Percentiles rank a stretch among this genome's conserved stretches.
These are phyloP conservation scores for Russula olivacea DNA, from an alignment of 768 basidiomycete genomes.

Conservation along the genomic window DNA sequence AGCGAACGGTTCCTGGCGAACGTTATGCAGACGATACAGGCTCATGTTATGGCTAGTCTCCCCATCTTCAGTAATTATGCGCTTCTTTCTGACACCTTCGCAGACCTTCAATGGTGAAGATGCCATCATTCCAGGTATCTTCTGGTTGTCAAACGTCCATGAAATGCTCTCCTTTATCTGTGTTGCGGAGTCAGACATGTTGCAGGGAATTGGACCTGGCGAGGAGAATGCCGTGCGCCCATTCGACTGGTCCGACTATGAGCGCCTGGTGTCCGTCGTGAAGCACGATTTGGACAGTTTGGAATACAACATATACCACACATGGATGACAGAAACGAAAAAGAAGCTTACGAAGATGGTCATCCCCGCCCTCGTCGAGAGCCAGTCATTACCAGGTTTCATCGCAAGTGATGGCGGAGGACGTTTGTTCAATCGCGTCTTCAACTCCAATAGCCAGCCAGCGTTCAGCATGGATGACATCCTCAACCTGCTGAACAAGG, in stretches of 20 bases:
- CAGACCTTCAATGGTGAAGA: conserved; percentile 92
- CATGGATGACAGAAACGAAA: conserved; percentile 98
- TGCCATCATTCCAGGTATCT: conserved; percentile 92
- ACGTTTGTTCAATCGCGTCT: conserved; percentile 86
- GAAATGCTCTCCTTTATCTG: conserved; percentile 99
- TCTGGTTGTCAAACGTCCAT: conserved; percentile 99
- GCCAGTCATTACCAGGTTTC: conserved; percentile 95
- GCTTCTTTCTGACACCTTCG: conserved; percentile 20
- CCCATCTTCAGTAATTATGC: conserved; percentile 2
- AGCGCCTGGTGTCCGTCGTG: conserved; percentile 93
- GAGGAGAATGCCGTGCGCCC: conserved; percentile 87
- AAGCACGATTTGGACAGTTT: conserved; percentile 97
- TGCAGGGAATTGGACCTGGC: conserved; percentile 95
- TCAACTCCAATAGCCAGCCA: conserved; percentile 79
- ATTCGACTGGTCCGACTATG: conserved; percentile 97
- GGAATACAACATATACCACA: conserved; percentile 99
- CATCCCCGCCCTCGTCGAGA: conserved; percentile 97
- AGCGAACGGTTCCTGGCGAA: conserved; percentile 98
- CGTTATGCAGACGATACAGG: conserved; percentile 96
- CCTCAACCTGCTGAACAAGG: conserved; percentile 91
- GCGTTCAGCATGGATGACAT: conserved; percentile 99
- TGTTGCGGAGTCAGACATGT: conserved; percentile 97
- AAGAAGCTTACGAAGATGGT: conserved; percentile 96
- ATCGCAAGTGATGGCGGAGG: conserved; percentile 93
- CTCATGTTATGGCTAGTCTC: conserved; percentile 88